Evolutionary conservation across 441 rosid genomes (phyloP).

Genomic region (Kokia cookei): DNA sequence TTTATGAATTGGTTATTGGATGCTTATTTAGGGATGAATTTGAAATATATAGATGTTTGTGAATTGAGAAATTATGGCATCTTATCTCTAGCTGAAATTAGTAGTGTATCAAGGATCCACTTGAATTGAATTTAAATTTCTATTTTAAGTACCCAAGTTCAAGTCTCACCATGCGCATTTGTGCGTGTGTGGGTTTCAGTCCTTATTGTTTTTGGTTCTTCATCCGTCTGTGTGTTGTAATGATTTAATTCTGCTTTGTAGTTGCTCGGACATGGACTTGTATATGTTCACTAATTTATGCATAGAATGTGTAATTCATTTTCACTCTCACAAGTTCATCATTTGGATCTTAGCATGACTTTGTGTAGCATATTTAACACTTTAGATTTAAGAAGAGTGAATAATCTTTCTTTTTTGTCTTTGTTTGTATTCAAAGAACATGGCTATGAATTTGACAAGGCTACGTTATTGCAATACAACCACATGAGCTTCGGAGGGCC

Average conservation of each 20-base stretch:
- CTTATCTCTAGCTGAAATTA: neutral
- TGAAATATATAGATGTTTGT: neutral
- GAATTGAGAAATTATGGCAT: neutral
- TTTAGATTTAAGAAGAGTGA: neutral
- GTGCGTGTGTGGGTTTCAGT: too few species aligned
- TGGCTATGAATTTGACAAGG: slow-evolving; percentile 76
- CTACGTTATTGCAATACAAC: slow-evolving; percentile 63
- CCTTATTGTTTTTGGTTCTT: too few species aligned
- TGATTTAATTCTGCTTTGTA: too few species aligned
- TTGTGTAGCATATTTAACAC: neutral
- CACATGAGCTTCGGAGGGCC: slow-evolving; percentile 97
- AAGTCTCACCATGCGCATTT: too few species aligned
- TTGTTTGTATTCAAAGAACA: slow-evolving; percentile 45
- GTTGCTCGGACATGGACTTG: too few species aligned
- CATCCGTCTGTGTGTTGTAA: too few species aligned
- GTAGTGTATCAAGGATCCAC: neutral
- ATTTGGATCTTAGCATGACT: neutral
- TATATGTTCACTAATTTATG: too few species aligned
- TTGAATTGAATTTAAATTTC: neutral
- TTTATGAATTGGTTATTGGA: neutral
- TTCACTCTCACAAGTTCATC: neutral
- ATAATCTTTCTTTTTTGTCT: neutral
- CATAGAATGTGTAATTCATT: too few species aligned
- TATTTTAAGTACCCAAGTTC: too few species aligned
- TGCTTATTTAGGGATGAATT: neutral